A percentile compares a stretch with the other conserved stretches of the same genome.
These are phyloP conservation scores for Cyphellophora attinorum DNA, from an alignment of 2,329 filamentous ascomycete species.

Conservation along the genomic window DNA sequence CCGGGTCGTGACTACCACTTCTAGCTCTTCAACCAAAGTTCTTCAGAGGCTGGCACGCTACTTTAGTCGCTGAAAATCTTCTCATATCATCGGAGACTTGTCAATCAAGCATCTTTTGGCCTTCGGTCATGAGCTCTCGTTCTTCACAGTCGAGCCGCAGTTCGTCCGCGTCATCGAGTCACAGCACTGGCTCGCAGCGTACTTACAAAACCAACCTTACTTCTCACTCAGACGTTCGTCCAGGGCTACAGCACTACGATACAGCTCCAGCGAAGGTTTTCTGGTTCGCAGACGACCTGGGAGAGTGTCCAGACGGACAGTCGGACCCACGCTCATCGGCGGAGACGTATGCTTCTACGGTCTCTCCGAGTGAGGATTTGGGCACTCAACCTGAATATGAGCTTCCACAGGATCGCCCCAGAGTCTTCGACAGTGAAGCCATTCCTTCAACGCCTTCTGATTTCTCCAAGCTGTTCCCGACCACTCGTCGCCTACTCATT, in stretches of 20 bases:
- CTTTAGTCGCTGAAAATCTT: neutral
- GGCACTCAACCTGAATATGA: constrained; percentile 42
- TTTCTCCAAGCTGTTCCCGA: constrained; percentile 80
- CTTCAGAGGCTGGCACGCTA: too few relatives aligned
- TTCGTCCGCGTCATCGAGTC: neutral
- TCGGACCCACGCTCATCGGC: constrained; percentile 47
- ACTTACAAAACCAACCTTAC: constrained; percentile 16
- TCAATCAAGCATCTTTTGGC: neutral
- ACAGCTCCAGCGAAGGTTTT: neutral
- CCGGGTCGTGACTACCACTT: too few relatives aligned
- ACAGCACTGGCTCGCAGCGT: constrained; percentile 9
- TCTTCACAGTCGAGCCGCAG: neutral
- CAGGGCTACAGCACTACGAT: constrained; percentile 7
- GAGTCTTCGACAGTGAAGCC: constrained; percentile 55
- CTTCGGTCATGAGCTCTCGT: neutral
- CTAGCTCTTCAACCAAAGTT: too few relatives aligned
- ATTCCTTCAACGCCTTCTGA: constrained; percentile 70
- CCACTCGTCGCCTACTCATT: constrained; percentile 68
- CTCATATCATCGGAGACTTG: neutral
- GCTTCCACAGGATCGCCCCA: constrained; percentile 40
- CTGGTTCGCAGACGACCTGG: neutral
- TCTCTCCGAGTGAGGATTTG: constrained; percentile 52
- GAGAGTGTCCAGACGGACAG: constrained; percentile 1
- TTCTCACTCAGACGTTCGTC: constrained; percentile 14
- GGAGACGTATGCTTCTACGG: constrained; percentile 72